Evolutionary conservation across 2,329 filamentous ascomycete species (phyloP).

Genomic region (Penicillium corylophilum): DNA sequence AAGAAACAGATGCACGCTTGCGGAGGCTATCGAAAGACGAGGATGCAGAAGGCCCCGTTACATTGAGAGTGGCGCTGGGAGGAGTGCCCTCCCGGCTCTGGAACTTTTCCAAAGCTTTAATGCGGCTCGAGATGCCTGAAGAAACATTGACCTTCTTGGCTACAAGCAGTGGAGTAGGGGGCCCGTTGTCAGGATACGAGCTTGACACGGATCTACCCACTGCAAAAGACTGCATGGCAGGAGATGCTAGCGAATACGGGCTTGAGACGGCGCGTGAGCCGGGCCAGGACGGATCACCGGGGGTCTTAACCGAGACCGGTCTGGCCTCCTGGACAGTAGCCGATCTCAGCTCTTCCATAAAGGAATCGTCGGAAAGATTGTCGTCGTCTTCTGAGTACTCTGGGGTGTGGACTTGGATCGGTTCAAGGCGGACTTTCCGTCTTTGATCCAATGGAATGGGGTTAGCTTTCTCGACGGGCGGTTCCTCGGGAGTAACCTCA

Average conservation of each 20-base stretch:
- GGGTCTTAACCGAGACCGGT: conserved; percentile 77
- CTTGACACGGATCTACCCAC: conserved; percentile 41
- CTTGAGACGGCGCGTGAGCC: conserved; percentile 43
- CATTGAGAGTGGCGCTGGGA: conserved; percentile 26
- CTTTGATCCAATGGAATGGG: conserved; percentile 31
- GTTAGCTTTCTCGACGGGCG: conserved; percentile 20
- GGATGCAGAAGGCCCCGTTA: conserved; percentile 58
- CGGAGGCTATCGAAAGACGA: conserved; percentile 55
- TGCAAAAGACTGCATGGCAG: conserved; percentile 32
- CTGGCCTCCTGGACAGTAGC: conserved; percentile 82
- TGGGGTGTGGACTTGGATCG: conserved; percentile 49
- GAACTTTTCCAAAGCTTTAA: conserved; percentile 86
- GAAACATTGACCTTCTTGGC: conserved; percentile 79
- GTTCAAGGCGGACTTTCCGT: conserved; percentile 46
- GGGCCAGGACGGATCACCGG: conserved; percentile 45
- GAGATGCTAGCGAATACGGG: conserved; percentile 30
- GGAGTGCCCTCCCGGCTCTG: conserved; percentile 49
- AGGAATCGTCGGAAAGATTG: conserved; percentile 63
- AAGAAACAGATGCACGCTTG: conserved; percentile 42
- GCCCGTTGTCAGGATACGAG: conserved; percentile 32
- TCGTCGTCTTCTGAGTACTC: conserved; percentile 46
- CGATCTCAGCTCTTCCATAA: conserved; percentile 81
- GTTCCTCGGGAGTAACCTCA: conserved; percentile 24
- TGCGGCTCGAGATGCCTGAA: conserved; percentile 88
- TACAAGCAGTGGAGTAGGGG: conserved; percentile 48